Conservation (phyloP, 352 stramenopile genomes). For the Pythium dissotocum region DNA sequence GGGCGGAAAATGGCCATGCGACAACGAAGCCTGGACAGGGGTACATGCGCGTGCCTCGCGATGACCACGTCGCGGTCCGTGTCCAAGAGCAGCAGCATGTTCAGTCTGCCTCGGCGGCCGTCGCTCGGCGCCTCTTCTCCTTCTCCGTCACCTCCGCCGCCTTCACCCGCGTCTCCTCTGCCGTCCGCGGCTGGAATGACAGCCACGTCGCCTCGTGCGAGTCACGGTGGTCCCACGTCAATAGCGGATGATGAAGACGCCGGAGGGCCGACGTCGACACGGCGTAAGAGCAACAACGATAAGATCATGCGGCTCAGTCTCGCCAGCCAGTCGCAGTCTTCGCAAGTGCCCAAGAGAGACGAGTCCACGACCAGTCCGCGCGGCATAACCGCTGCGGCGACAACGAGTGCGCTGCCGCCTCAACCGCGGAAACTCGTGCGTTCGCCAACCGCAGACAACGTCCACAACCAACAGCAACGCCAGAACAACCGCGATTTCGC, state of each 20-base stretch:
- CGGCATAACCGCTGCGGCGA: not conserved
- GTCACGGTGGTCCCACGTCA: not conserved
- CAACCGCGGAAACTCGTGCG: constrained; percentile 32
- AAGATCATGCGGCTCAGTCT: constrained; percentile 11
- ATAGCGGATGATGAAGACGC: constrained; percentile 9
- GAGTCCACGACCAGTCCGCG: not conserved
- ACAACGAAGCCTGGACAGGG: not conserved
- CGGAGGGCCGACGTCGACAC: not conserved
- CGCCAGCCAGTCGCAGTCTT: not conserved
- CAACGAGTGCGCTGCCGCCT: not conserved
- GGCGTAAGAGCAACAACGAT: constrained; percentile 30
- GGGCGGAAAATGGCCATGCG: constrained; percentile 10
- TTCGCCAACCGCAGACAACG: constrained; percentile 27
- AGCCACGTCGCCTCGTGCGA: constrained; percentile 3
- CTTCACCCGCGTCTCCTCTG: not conserved
- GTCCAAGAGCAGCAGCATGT: constrained; percentile 31
- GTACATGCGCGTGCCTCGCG: not conserved
- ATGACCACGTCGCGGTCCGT: constrained; percentile 30
- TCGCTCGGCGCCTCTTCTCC: constrained; percentile 14
- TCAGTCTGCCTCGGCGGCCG: constrained; percentile 27
- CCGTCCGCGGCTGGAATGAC: constrained; percentile 13
- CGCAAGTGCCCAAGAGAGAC: not conserved
- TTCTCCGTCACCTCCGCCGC: constrained; percentile 2
- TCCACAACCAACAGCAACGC: constrained; percentile 28
- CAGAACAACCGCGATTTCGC: constrained; percentile 62